phyloP scores from a whole-genome alignment of 768 basidiomycete species.

The Omphalotus guepiniiformis region DNA sequence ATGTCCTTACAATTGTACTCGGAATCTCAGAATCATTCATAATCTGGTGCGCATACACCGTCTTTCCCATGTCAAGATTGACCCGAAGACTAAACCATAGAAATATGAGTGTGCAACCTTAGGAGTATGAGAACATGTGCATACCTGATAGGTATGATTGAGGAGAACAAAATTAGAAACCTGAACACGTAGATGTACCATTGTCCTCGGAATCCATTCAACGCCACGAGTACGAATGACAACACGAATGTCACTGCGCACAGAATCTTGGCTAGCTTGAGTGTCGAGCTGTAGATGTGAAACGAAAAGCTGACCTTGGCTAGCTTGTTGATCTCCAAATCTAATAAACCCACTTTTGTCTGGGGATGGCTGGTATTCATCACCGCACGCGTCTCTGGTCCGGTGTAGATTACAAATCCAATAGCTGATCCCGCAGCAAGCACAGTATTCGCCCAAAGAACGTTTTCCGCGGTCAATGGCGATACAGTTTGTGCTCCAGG shows the following conservation, averaged over 20 bases:
- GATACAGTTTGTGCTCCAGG: slow-evolving; percentile 46
- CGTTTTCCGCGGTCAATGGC: slow-evolving; percentile 92
- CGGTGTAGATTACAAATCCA: slow-evolving; percentile 93
- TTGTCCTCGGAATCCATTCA: slow-evolving; percentile 92
- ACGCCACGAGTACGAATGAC: slow-evolving; percentile 86
- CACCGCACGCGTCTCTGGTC: slow-evolving; percentile 91
- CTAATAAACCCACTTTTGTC: slow-evolving; percentile 89
- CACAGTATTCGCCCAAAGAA: slow-evolving; percentile 97
- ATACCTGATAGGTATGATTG: slow-evolving; percentile 98
- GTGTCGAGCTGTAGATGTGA: not conserved
- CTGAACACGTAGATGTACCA: slow-evolving; percentile 98
- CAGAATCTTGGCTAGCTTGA: slow-evolving; percentile 70
- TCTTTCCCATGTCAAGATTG: slow-evolving; percentile 99
- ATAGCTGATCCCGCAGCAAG: slow-evolving; percentile 92
- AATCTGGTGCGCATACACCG: slow-evolving; percentile 93
- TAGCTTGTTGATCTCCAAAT: slow-evolving; percentile 91
- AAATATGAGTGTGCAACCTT: not conserved
- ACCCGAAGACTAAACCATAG: slow-evolving; percentile 92
- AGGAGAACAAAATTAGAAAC: slow-evolving; percentile 96
- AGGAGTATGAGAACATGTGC: slow-evolving; percentile 19
- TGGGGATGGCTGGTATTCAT: slow-evolving; percentile 98
- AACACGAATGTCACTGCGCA: slow-evolving; percentile 92
- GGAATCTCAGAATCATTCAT: slow-evolving; percentile 93
- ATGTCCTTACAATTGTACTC: slow-evolving; percentile 94
- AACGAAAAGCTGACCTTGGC: slow-evolving; percentile 73